phyloP scores from a whole-genome alignment of 1,139 yeast genomes.

The Blastobotrys indianensis region DNA sequence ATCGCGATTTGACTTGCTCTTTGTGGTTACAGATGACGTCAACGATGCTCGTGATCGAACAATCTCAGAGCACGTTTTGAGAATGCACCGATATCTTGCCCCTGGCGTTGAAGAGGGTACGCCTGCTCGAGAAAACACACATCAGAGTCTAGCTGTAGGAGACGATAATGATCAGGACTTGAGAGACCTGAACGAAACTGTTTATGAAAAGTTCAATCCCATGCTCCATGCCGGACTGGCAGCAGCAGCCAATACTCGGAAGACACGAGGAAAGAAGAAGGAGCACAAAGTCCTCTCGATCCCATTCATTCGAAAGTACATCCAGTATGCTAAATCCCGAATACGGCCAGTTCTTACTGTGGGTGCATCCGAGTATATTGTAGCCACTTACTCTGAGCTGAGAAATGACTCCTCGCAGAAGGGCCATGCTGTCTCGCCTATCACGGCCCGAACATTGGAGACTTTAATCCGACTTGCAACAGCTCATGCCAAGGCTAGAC shows the following conservation, averaged over 20 bases:
- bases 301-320: constrained; percentile 82
- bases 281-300: constrained; percentile 67
- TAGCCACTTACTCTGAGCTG: constrained; percentile 68
- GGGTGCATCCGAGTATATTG: constrained; percentile 77
- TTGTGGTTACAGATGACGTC: constrained; percentile 94
- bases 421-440: constrained; percentile 52
- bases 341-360: constrained; percentile 74
- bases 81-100: constrained; percentile 88
- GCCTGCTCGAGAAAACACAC: constrained; percentile 76
- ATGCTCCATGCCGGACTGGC: constrained; percentile 77
- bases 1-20: constrained; percentile 92
- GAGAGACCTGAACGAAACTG: constrained; percentile 39
- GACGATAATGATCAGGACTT: constrained; percentile 42
- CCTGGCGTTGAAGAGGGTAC: constrained; percentile 91
- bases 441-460: constrained; percentile 96
- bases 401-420: constrained; percentile 66
- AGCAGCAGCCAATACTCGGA: constrained; percentile 22
- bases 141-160: constrained; percentile 75
- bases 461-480: constrained; percentile 92
- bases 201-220: constrained; percentile 79
- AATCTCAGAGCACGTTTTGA: constrained; percentile 88
- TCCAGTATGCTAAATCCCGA: constrained; percentile 91
- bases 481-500: constrained; percentile 93
- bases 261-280: constrained; percentile 24
- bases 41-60: constrained; percentile 78